Percentiles rank a stretch among this genome's conserved stretches.
These are phyloP conservation scores for Vigna trinervia DNA, from an alignment of 306 rosid genomes.

Conservation along the genomic window DNA sequence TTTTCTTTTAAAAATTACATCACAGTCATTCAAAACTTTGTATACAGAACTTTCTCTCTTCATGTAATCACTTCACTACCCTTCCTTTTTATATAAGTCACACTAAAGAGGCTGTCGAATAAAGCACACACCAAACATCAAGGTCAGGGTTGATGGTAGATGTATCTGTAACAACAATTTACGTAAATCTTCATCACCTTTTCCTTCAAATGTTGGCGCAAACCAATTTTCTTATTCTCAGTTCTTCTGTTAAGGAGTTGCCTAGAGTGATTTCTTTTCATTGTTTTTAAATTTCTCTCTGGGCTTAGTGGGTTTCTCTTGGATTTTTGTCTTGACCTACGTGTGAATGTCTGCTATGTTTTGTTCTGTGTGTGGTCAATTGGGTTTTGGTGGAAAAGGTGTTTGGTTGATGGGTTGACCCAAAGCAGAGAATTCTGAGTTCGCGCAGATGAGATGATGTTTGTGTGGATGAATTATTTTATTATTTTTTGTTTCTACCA, in stretches of 20 bases:
- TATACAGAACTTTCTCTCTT: constrained; percentile 31
- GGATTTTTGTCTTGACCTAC: constrained; percentile 29
- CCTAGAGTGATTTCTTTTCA: constrained; percentile 34
- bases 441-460: not conserved
- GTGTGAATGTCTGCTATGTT: constrained; percentile 27
- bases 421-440: constrained; percentile 35
- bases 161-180: constrained; percentile 60
- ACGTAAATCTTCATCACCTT: constrained; percentile 18
- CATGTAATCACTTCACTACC: constrained; percentile 45
- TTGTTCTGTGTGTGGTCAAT: constrained; percentile 47
- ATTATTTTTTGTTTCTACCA: not conserved
- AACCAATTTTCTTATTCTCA: constrained; percentile 21
- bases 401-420: constrained; percentile 78
- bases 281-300: constrained; percentile 10
- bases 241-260: constrained; percentile 48
- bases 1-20: constrained; percentile 37
- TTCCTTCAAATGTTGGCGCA: not conserved
- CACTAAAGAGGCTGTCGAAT: not conserved
- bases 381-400: constrained; percentile 64
- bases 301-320: constrained; percentile 42
- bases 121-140: constrained; percentile 42
- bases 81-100: not conserved
- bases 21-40: constrained; percentile 43
- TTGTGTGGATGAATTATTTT: constrained; percentile 6
- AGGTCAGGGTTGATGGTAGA: constrained; percentile 51